Conservation (phyloP, 768 basidiomycete species). For the Boletus eberwhitei region DNA sequence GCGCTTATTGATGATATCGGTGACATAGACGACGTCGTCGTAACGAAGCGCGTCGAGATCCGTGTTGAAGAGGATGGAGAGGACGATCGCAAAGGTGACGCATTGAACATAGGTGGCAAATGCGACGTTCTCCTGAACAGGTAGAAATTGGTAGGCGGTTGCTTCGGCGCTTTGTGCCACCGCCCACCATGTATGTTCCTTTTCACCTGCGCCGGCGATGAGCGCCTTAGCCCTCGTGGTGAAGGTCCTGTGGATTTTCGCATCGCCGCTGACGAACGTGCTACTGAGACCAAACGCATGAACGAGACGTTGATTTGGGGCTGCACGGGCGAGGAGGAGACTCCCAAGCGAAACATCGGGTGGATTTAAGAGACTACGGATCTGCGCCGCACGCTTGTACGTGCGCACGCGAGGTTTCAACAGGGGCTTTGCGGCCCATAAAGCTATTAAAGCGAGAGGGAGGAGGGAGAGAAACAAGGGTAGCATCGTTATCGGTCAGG, state of each 20-base stretch:
- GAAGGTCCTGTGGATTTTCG: slow-evolving; percentile 28
- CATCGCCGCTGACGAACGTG: slow-evolving; percentile 48
- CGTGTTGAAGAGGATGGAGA: slow-evolving; percentile 39
- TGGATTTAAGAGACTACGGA: slow-evolving; percentile 18
- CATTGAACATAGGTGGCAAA: slow-evolving; percentile 43
- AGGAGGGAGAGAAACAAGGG: neutral
- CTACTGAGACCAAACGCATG: slow-evolving; percentile 37
- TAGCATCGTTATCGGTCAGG: slow-evolving; percentile 1
- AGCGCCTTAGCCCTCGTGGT: slow-evolving; percentile 21
- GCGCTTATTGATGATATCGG: slow-evolving; percentile 36
- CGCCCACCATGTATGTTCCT: slow-evolving; percentile 10
- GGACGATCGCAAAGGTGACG: slow-evolving; percentile 40
- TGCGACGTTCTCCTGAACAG: neutral
- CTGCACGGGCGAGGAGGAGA: slow-evolving; percentile 19
- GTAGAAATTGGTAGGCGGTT: slow-evolving; percentile 13
- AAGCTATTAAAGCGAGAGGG: neutral
- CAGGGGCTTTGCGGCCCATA: neutral
- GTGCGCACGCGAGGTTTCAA: slow-evolving; percentile 3
- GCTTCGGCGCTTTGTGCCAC: slow-evolving; percentile 16
- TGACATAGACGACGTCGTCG: slow-evolving; percentile 38
- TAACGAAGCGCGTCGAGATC: slow-evolving; percentile 29
- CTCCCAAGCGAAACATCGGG: slow-evolving; percentile 1
- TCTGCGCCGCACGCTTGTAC: slow-evolving; percentile 1
- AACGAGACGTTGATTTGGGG: slow-evolving; percentile 23
- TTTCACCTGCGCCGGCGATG: slow-evolving; percentile 7